Base-by-base conservation (phyloP, 768 basidiomycete species). In the Trametes villosa region DNA sequence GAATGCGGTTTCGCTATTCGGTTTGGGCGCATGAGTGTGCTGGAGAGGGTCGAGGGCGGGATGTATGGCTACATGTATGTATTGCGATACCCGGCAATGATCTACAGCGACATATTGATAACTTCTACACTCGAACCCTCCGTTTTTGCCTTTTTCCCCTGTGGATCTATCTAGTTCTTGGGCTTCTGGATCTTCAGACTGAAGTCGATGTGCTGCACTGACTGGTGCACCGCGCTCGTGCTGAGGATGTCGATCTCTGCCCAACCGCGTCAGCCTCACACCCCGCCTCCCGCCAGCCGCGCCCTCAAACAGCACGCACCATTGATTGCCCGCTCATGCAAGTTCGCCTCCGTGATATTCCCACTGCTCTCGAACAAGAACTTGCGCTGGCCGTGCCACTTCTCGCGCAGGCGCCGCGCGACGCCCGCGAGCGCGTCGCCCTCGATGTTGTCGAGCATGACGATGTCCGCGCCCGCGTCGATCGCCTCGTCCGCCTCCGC, bases 401-500 rank as follows among this genome's bases (percentile, higher is more conserved):
- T 88, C 63, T 86, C 82, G 74, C 87, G 92, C 67, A 99, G 74
- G 27, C 78, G 81, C 44, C 79, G 80, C 4, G 94, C 92, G 6
- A 88, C 87, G 33, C 71, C 76, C 11, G 84, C 80, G 42, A 98
- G 79, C 66, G 88, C 82, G 2, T 80, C 78, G 2, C 93, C 95
- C 68, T 91, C 87, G 48, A 97, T 89, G 74, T 97, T 96, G 70
- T 98, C 95, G 24, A 97, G 84, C 94, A 97, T 96, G 68, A 98
- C 81, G 50, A 98, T 86, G 72, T 98, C 93, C 26, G 93, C 95
- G 4, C 97, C 97, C 7, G 96, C 96, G 15, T 87, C 86, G 68
- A 99, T 94, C n/a, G 97, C 97, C 77, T 98, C 95, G 69, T 96
- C 88, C 12, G 95, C 97, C 72, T 97, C 96, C 20, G 80, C 88